These are phyloP conservation scores for Dendrobium nobile DNA, from an alignment of 106 monocot species.

Conservation along the genomic window DNA sequence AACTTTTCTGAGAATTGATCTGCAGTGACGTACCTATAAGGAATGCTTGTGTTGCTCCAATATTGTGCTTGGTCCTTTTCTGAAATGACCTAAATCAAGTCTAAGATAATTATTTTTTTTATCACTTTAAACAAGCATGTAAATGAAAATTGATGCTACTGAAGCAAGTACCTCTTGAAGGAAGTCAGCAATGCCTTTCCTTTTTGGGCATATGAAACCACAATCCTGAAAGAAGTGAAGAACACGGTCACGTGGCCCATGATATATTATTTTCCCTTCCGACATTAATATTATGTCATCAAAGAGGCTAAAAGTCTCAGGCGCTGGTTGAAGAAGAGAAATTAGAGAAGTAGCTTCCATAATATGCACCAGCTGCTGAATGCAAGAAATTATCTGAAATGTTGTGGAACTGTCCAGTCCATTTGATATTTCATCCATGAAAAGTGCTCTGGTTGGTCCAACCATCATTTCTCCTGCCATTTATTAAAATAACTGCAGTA, in stretches of 20 bases:
- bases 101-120: neutral
- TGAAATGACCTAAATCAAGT: constrained; percentile 10
- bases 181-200: constrained; percentile 15
- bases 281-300: constrained; percentile 15
- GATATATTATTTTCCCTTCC: constrained; percentile 15
- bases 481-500: neutral
- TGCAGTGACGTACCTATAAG: neutral
- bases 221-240: constrained; percentile 15
- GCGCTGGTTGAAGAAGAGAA: constrained; percentile 20
- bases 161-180: constrained; percentile 10
- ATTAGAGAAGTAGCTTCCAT: constrained; percentile 6
- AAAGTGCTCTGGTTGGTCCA: constrained; percentile 12
- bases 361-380: constrained; percentile 15
- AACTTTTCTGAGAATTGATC: constrained; percentile 5
- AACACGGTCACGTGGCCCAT: constrained; percentile 11
- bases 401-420: constrained; percentile 18
- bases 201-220: constrained; percentile 15
- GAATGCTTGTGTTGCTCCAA: constrained; percentile 5
- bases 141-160: neutral
- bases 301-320: constrained; percentile 14
- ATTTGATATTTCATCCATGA: constrained; percentile 20
- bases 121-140: neutral
- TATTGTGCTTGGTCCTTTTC: constrained; percentile 21
- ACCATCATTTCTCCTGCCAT: constrained; percentile 15
- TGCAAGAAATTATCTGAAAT: constrained; percentile 8